phyloP scores from a whole-genome alignment of 2,329 filamentous ascomycete genomes.

The Tolypocladium paradoxum region DNA sequence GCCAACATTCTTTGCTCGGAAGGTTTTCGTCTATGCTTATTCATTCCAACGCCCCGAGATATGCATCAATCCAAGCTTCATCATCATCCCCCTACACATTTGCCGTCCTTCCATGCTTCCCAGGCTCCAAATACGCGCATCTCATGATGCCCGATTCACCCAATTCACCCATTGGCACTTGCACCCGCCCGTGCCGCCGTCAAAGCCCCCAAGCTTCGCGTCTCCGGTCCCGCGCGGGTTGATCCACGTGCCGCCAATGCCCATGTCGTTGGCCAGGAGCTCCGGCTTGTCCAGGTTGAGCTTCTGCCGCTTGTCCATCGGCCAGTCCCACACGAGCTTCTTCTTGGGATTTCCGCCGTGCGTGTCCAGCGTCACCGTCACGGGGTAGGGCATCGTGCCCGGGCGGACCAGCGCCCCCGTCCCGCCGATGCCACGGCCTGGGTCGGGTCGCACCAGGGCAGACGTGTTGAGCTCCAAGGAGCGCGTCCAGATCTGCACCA shows the following conservation, averaged over 20 bases:
- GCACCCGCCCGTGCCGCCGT: conserved; percentile 54
- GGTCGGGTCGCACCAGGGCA: conserved; percentile 20
- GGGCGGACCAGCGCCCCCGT: conserved; percentile 28
- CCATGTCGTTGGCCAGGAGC: conserved; percentile 38
- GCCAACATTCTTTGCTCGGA: background rate
- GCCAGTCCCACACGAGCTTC: conserved; percentile 46
- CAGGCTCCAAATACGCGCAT: background rate
- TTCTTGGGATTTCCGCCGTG: conserved; percentile 44
- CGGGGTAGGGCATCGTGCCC: conserved; percentile 53
- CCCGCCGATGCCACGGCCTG: conserved; percentile 14
- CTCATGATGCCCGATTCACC: conserved; percentile 6
- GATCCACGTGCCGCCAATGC: conserved; percentile 38
- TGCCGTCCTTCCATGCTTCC: background rate
- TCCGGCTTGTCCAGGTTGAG: conserved; percentile 32
- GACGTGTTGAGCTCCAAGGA: conserved; percentile 32
- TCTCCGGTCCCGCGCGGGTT: conserved; percentile 38
- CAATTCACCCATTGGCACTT: conserved; percentile 52
- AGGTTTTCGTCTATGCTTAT: background rate
- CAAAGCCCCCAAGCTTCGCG: conserved; percentile 44
- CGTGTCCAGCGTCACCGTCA: conserved; percentile 50
- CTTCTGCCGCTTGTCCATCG: conserved; percentile 33
- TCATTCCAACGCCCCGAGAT: background rate
- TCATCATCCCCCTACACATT: background rate
- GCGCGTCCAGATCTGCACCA: conserved; percentile 57
- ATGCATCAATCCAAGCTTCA: background rate